phyloP scores from a whole-genome alignment of 2,329 filamentous ascomycete species.

The Trichophyton benhamiae region DNA sequence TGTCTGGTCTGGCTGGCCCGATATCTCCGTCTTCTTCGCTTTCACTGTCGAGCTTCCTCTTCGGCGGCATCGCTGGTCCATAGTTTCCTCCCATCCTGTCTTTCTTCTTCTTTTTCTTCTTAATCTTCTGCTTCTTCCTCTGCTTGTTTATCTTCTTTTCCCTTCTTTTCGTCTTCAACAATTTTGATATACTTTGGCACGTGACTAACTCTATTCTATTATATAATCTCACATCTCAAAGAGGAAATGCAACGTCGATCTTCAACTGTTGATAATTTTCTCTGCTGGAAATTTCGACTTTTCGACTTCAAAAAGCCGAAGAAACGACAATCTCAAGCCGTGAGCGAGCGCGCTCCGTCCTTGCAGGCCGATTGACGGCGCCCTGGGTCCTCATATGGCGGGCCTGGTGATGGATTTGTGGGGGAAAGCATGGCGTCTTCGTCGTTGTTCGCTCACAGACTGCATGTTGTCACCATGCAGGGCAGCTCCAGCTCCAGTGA shows the following conservation, averaged over 20 bases:
- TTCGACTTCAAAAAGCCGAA: neutral
- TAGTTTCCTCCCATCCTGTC: neutral
- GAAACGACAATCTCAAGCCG: neutral
- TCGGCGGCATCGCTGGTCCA: slow-evolving; percentile 3
- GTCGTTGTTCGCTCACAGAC: no score
- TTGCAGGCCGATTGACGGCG: no score
- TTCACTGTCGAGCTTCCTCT: slow-evolving; percentile 7
- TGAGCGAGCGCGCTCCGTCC: no score
- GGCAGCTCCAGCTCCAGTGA: no score
- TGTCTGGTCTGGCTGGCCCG: neutral
- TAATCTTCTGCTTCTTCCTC: neutral
- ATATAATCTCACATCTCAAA: neutral
- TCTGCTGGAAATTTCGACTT: no score
- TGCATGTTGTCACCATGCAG: no score
- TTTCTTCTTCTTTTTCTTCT: neutral
- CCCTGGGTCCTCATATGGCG: no score
- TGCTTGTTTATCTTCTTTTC: neutral
- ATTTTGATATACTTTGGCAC: neutral
- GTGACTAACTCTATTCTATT: neutral
- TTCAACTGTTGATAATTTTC: no score
- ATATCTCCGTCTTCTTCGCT: neutral
- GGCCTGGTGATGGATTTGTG: no score
- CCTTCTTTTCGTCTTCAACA: neutral
- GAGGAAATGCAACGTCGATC: neutral
- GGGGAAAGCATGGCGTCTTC: no score